A percentile compares a stretch with the other conserved stretches of the same genome.
These are phyloP conservation scores for Hypoxylon sp. DNA, from an alignment of 2,329 filamentous ascomycete species.

Conservation along the genomic window DNA sequence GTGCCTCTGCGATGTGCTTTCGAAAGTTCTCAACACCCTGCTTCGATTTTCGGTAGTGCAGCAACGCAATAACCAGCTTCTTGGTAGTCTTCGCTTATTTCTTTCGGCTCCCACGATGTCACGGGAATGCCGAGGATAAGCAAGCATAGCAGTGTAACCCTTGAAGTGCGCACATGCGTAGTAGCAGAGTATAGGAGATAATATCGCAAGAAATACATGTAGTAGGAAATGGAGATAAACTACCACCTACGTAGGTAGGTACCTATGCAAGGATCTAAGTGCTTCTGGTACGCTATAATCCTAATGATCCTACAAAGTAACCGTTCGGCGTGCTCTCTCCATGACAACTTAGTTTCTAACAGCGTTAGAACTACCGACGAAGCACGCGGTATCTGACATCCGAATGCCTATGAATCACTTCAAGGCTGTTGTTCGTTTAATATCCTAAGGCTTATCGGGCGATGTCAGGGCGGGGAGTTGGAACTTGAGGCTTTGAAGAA, in stretches of 20 bases:
- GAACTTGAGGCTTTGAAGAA: conserved; percentile 4
- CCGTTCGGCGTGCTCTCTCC: conserved; percentile 24
- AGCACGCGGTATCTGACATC: conserved; percentile 6
- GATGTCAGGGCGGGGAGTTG: conserved; percentile 2
- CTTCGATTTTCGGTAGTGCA: conserved; percentile 7
- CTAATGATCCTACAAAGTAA: conserved; percentile 35
- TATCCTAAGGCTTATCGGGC: conserved; percentile 1
- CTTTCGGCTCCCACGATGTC: conserved; percentile 19
- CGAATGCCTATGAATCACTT: conserved; percentile 1
- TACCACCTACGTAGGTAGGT: conserved; percentile 2
- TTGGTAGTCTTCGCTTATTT: conserved; percentile 23
- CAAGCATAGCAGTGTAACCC: conserved; percentile 6
- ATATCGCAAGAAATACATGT: conserved; percentile 3
- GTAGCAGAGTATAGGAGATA: too few species aligned
- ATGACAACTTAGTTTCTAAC: conserved; percentile 24
- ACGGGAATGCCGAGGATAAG: conserved; percentile 10
- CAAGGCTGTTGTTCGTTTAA: background rate
- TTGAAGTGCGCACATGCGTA: conserved; percentile 6
- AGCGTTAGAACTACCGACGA: conserved; percentile 21
- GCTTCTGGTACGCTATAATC: conserved; percentile 26
- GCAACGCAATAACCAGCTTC: conserved; percentile 3
- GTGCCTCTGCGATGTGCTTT: conserved; percentile 29
- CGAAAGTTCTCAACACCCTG: background rate
- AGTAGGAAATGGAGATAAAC: conserved; percentile 11
- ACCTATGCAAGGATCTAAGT: conserved; percentile 35